A percentile compares a stretch with the other conserved stretches of the same genome.
phyloP scores from a whole-genome alignment of 129 eudicot genomes.

The Smallanthus sonchifolius region DNA sequence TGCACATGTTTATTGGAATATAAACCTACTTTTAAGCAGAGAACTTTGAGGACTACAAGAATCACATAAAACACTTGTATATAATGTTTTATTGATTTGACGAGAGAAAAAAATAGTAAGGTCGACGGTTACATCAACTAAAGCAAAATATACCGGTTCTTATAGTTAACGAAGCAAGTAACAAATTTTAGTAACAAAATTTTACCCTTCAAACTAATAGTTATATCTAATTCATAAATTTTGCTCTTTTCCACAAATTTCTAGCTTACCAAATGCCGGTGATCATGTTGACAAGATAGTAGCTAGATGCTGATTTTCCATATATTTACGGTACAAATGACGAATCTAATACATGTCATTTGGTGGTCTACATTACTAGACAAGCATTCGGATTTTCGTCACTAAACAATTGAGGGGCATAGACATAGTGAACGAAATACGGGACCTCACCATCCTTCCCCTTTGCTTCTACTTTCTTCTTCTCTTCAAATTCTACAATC shows the following conservation, averaged over 20 bases:
- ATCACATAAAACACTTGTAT: too few species aligned
- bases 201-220: too few species aligned
- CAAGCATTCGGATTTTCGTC: conserved; percentile 98
- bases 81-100: too few species aligned
- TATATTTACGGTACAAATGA: not conserved
- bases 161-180: too few species aligned
- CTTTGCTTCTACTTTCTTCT: conserved; percentile 56
- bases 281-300: not conserved
- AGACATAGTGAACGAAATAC: conserved; percentile 80
- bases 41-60: too few species aligned
- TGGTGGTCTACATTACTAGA: conserved; percentile 44
- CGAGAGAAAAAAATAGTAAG: too few species aligned
- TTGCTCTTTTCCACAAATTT: not conserved
- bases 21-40: too few species aligned
- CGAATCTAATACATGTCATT: not conserved
- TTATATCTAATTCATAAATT: not conserved
- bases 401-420: conserved; percentile 91
- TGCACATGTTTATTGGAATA: too few species aligned
- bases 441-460: conserved; percentile 51
- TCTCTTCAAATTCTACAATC: conserved; percentile 46
- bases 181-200: too few species aligned
- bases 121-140: too few species aligned
- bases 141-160: too few species aligned
- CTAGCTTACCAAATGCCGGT: not conserved
- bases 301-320: not conserved